These are phyloP conservation scores for Russula earlei DNA, from an alignment of 768 basidiomycete genomes.

Conservation along the genomic window DNA sequence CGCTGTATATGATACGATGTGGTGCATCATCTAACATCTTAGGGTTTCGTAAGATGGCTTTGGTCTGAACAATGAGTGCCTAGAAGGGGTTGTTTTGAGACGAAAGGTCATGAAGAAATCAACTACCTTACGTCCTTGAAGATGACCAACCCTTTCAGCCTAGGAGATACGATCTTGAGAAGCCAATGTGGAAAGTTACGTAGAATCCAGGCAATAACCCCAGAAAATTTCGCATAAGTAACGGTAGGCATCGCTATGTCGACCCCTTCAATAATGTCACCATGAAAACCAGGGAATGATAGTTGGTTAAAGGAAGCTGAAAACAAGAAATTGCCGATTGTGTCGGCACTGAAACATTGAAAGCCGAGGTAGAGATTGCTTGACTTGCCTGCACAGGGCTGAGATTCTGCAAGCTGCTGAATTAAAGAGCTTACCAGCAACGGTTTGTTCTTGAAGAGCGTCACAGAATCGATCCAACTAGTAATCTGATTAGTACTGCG, in stretches of 20 bases:
- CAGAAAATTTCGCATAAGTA: constrained; percentile 1
- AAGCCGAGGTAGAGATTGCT: constrained; percentile 34
- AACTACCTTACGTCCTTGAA: neutral
- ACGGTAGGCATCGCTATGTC: constrained; percentile 26
- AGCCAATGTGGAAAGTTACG: neutral
- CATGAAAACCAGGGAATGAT: constrained; percentile 27
- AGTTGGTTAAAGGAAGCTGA: constrained; percentile 28
- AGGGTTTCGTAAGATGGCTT: neutral
- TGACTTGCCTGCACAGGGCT: constrained; percentile 13
- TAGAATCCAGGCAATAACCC: neutral
- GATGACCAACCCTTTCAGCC: neutral
- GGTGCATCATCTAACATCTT: neutral
- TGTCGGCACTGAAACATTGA: constrained; percentile 34
- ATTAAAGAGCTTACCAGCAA: neutral
- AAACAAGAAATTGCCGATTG: constrained; percentile 37
- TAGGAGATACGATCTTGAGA: neutral
- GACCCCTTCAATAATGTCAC: constrained; percentile 29
- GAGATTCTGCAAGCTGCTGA: neutral
- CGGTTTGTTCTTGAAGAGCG: constrained; percentile 2
- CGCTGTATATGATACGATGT: constrained; percentile 9
- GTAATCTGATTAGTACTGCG: neutral
- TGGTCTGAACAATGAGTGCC: neutral
- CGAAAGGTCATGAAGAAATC: neutral
- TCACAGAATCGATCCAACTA: constrained; percentile 29
- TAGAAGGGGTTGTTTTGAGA: neutral